phyloP scores from a whole-genome alignment of 2,329 filamentous ascomycete genomes.

The Ophiostoma tasmaniense region DNA sequence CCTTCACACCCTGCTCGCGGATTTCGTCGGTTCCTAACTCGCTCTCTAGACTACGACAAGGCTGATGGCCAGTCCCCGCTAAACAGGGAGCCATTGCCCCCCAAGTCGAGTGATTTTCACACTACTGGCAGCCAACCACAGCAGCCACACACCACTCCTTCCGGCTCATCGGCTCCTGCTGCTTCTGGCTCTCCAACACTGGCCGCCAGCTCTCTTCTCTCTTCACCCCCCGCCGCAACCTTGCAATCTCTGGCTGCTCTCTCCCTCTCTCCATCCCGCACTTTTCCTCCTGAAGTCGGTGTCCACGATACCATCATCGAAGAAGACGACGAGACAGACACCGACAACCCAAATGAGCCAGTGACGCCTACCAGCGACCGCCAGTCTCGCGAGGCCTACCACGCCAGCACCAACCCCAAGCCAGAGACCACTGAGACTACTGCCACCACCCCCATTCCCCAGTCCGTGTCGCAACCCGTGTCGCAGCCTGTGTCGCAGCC shows the following conservation, averaged over 20 bases:
- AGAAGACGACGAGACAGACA: conserved; percentile 52
- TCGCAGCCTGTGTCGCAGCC: neutral
- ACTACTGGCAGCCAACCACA: neutral
- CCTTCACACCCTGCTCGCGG: no score
- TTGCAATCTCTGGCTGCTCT: conserved; percentile 19
- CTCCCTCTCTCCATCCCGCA: conserved; percentile 37
- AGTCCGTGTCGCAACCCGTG: neutral
- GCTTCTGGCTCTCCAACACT: conserved; percentile 1
- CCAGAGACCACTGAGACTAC: neutral
- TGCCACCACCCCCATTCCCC: neutral
- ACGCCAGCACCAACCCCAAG: neutral
- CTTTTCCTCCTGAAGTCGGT: conserved; percentile 35
- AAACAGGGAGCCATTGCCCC: neutral
- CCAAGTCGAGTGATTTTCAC: neutral
- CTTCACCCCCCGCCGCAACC: neutral
- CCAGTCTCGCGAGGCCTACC: conserved; percentile 40
- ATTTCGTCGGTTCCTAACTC: neutral
- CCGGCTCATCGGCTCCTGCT: neutral
- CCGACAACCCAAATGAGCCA: conserved; percentile 51
- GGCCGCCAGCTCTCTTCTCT: conserved; percentile 8
- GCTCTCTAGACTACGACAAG: conserved; percentile 17
- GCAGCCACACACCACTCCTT: neutral
- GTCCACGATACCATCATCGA: conserved; percentile 46
- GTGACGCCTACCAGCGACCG: conserved; percentile 52
- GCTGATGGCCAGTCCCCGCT: conserved; percentile 18